Base-by-base conservation (phyloP, 345 rosid genomes). In the Euphorbia tirucalli region DNA sequence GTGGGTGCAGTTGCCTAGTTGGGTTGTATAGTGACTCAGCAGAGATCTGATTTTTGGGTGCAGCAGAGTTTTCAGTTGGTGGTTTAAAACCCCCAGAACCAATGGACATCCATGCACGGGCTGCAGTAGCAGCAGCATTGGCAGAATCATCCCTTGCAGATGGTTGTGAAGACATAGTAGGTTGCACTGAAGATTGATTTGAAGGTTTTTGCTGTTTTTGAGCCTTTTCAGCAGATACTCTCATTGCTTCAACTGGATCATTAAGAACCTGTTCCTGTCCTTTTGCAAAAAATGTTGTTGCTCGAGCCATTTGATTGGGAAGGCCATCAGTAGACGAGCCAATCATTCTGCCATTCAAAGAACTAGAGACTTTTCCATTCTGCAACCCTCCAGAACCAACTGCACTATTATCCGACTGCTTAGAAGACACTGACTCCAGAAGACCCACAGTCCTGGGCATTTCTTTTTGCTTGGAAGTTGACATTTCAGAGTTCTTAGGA, bases 41-140 rank as follows among this genome's bases (percentile, higher is more conserved):
- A 68, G 89, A 82, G 32, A 88, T 81, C 77, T 81, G 92, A 80
- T 69, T 80, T 72, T 83, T 93, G n/a, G 71, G 82, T 30, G 78
- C 49, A 66, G 65, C 55, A 5, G 83, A 66, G 67, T 73, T 85
- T 78, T 89, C 97, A 22, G 67, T 57, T 3, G 80, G 64, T 62
- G 79, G 90, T 81, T 75, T 88, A 52, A 77, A 79, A 18, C 91
- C 92, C 68, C 85, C 92, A 35, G 90, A 85, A 58, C 95, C 97
- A 62, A 90, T 69, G 13, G 95, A 90, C 96, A 92, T 94, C 96
- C 96, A 92, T 7, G 90, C 96, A 31, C 91, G 74, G 57, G 97
- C 90, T 70, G 93, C 97, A 44, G 85, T 79, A 39, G 74, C 83
- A 3, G 93, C 83, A 69, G 90, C 96, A 81, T 86, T 90, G 80